Evolutionary conservation across 306 rosid species (phyloP), one percentile per base, ranked within the genome.

Genomic region (Ormosia emarginata): DNA sequence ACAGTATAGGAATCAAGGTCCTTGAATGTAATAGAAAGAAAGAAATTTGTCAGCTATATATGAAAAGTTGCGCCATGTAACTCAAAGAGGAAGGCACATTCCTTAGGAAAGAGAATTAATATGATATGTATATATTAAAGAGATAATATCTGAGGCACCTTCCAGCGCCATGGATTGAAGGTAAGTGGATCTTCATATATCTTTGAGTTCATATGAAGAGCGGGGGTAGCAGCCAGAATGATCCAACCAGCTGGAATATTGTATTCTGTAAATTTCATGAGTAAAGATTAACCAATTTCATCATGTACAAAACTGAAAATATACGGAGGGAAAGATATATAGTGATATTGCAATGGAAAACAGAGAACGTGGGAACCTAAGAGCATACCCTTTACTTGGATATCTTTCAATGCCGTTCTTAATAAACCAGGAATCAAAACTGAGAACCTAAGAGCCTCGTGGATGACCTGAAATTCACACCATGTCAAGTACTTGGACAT

Each of bases 101-200:
- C 15, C 56, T 4, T 1, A 2, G 6, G 30, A 40, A 67, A 43
- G 34, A 8, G 0, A 64, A 41, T 17, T 6, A 39, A 40, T 0
- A 8, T 8, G 24, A 24, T 0, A 8, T 11, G 1, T 39, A 1
- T 15, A 67, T 15, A 67, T 8, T 8, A 8, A 10, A 67, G 2
- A 29, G n/a, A 29, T 2, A 46, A 29, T 24, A 46, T 69, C 2
- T 8, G 3, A 4, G 39, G 53, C 39, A 74, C 84, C 82, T 80
- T 50, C 85, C 84, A 84, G 3, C 87, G 87, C 79, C 81, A 61
- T 47, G 85, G 85, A 15, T 84, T 84, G 58, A 84, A 84, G 18
- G 68, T 7, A 52, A 74, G 64, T 0, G 85, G 87, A 2, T 80
- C 82, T n/a, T 80, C 49, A 8, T 67, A 84, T 8, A 71, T 33